Evolutionary conservation across 805 yeast species (phyloP).

Genomic region (Candida mattraensis): DNA sequence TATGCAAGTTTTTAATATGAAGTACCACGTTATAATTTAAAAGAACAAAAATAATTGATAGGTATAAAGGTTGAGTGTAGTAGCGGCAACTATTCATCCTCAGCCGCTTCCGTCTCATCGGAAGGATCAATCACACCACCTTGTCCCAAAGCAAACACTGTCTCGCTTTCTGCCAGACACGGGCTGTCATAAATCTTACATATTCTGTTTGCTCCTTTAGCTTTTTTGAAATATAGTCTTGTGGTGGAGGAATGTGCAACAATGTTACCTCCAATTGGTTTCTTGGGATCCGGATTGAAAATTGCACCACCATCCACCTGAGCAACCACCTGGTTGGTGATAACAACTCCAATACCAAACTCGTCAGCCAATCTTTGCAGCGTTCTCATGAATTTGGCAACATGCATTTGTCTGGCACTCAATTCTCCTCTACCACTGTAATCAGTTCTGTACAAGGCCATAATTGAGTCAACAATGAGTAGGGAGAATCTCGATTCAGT

Average conservation of each 20-base stretch:
- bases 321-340: slow-evolving; percentile 95
- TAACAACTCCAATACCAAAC: slow-evolving; percentile 95
- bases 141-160: slow-evolving; percentile 92
- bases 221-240: slow-evolving; percentile 84
- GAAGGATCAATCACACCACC: slow-evolving; percentile 97
- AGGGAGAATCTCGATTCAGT: slow-evolving; percentile 87
- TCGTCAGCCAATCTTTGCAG: slow-evolving; percentile 94
- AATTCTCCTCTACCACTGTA: slow-evolving; percentile 94
- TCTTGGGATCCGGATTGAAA: slow-evolving; percentile 95
- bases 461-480: slow-evolving; percentile 92
- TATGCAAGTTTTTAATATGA: no score
- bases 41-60: slow-evolving; percentile 1
- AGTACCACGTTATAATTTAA: background rate
- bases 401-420: slow-evolving; percentile 91
- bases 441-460: slow-evolving; percentile 95
- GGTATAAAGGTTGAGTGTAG: background rate
- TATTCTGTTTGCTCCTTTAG: slow-evolving; percentile 86
- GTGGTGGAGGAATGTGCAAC: slow-evolving; percentile 97
- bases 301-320: slow-evolving; percentile 90
- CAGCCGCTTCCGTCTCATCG: slow-evolving; percentile 37
- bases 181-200: slow-evolving; percentile 97
- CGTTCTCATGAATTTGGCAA: slow-evolving; percentile 88
- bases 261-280: slow-evolving; percentile 97
- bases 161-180: slow-evolving; percentile 92
- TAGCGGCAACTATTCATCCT: slow-evolving; percentile 41